Percentiles rank a stretch among this genome's conserved stretches.
Evolutionary conservation across 306 rosid species (phyloP).

Genomic region (Sesbania bispinosa): DNA sequence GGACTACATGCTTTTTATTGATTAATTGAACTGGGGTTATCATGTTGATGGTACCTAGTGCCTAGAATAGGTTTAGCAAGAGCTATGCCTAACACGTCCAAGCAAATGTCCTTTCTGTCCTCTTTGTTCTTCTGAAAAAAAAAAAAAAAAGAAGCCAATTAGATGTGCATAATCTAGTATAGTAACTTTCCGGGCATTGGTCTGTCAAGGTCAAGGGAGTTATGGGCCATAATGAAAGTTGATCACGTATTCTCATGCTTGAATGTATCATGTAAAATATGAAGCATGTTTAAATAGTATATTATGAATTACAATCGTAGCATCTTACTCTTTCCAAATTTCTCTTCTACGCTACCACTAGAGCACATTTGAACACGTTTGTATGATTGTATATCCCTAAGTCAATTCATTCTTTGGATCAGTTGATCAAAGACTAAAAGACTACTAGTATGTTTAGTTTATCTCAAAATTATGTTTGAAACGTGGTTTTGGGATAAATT

Average conservation of each 20-base stretch:
- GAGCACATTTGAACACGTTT: neutral
- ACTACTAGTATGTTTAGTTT: no score
- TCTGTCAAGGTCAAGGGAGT: neutral
- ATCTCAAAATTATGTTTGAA: no score
- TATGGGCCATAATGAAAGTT: neutral
- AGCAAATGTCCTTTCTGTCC: neutral
- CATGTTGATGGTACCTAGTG: neutral
- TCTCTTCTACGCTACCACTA: neutral
- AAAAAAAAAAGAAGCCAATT: conserved; percentile 9
- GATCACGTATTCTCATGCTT: neutral
- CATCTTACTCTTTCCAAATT: neutral
- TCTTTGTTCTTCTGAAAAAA: neutral
- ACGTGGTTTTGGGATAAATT: no score
- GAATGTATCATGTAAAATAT: conserved; percentile 14
- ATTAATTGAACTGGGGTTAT: neutral
- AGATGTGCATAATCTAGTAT: neutral
- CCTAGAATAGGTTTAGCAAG: conserved; percentile 12
- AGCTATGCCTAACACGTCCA: neutral
- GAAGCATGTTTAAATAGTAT: no score
- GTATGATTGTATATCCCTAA: neutral
- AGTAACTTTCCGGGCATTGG: neutral
- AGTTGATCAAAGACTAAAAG: neutral
- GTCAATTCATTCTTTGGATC: neutral
- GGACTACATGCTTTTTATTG: conserved; percentile 7
- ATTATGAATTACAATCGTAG: neutral